Evolutionary conservation across 305 asterid genomes (phyloP).

Genomic region (Striga hermonthica): DNA sequence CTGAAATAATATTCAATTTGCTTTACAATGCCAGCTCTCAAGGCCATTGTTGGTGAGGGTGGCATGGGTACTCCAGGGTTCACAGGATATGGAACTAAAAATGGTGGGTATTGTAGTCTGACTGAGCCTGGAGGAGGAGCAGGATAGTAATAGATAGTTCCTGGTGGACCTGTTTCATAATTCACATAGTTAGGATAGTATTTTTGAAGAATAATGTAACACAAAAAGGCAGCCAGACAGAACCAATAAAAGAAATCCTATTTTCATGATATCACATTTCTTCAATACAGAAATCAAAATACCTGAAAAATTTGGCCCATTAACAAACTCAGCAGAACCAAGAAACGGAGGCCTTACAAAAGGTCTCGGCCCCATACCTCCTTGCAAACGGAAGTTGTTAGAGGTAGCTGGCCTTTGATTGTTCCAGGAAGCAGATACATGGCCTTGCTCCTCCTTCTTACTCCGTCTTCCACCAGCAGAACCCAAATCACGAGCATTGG

Average conservation of each 20-base stretch:
- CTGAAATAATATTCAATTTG: slow-evolving; percentile 98
- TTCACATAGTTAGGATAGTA: slow-evolving; percentile 30
- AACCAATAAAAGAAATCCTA: slow-evolving; percentile 7
- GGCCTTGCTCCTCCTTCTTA: slow-evolving; percentile 47
- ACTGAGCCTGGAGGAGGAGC: slow-evolving; percentile 63
- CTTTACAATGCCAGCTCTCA: slow-evolving; percentile 55
- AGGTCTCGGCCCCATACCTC: slow-evolving; percentile 59
- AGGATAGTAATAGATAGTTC: slow-evolving; percentile 55
- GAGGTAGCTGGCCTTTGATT: slow-evolving; percentile 50
- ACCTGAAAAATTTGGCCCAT: slow-evolving; percentile 64
- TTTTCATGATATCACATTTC: neutral
- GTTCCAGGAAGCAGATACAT: slow-evolving; percentile 39
- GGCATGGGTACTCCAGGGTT: slow-evolving; percentile 53
- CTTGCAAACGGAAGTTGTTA: slow-evolving; percentile 51
- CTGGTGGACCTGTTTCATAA: slow-evolving; percentile 66
- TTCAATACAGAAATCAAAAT: slow-evolving; percentile 22
- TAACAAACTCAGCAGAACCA: slow-evolving; percentile 50
- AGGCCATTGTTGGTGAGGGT: slow-evolving; percentile 44
- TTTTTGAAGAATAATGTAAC: slow-evolving; percentile 6
- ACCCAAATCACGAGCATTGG: slow-evolving; percentile 44
- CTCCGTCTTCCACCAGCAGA: slow-evolving; percentile 52
- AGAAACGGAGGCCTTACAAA: slow-evolving; percentile 54
- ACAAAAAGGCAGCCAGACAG: slow-evolving; percentile 1
- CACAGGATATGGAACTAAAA: slow-evolving; percentile 55
- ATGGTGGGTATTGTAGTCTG: slow-evolving; percentile 63